Percentiles rank a stretch among this genome's conserved stretches.
These are phyloP conservation scores for Zymoseptoria pseudotritici DNA, from an alignment of 2,329 filamentous ascomycete genomes.

Conservation along the genomic window DNA sequence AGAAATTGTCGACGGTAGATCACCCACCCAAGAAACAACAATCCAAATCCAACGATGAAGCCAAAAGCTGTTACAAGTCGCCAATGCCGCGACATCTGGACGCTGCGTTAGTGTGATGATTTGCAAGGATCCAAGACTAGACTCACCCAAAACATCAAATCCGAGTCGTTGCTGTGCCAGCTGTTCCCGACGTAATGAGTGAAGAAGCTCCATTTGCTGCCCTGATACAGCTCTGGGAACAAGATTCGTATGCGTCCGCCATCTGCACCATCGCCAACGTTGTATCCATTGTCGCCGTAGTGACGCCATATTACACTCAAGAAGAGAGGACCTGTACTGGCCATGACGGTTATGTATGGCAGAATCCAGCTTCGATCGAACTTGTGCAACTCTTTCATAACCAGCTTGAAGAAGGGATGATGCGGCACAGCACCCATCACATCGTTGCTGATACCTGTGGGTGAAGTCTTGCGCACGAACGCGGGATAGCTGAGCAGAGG, in stretches of 20 bases:
- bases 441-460: constrained; percentile 75
- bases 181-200: constrained; percentile 57
- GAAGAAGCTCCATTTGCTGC: constrained; percentile 65
- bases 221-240: constrained; percentile 64
- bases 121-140: neutral
- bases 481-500: constrained; percentile 59
- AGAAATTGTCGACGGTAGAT: constrained; percentile 40
- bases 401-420: constrained; percentile 66
- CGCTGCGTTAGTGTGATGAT: constrained; percentile 12
- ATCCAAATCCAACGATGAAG: constrained; percentile 41
- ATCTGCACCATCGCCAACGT: constrained; percentile 33
- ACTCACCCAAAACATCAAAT: constrained; percentile 57
- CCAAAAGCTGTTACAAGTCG: constrained; percentile 47
- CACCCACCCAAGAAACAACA: constrained; percentile 45
- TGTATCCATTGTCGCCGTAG: constrained; percentile 51
- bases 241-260: constrained; percentile 56
- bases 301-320: constrained; percentile 69
- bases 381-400: constrained; percentile 59
- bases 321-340: constrained; percentile 68
- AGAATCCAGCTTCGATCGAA: constrained; percentile 63
- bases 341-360: constrained; percentile 74
- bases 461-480: constrained; percentile 63
- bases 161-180: constrained; percentile 58
- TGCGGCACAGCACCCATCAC: constrained; percentile 66
- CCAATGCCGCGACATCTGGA: constrained; percentile 44